Evolutionary conservation across 257 asterid species (phyloP).

Genomic region (Oldenlandia corymbosa): DNA sequence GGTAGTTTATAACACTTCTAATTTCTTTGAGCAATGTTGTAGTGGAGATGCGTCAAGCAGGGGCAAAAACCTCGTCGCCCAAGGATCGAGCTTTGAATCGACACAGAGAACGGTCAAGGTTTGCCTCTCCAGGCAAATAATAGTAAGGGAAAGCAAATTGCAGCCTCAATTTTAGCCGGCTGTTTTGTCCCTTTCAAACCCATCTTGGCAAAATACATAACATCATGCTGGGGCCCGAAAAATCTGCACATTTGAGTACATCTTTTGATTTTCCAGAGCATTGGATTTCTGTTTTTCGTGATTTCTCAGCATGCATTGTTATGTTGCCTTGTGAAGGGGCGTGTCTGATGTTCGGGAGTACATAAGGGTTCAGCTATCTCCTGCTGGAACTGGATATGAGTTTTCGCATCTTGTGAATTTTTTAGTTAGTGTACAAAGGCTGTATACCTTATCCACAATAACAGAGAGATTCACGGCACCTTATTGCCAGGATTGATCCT

Average conservation of each 20-base stretch:
- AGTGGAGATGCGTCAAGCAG: constrained; percentile 41
- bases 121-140: constrained; percentile 42
- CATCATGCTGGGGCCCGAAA: constrained; percentile 5
- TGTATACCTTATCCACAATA: constrained; percentile 18
- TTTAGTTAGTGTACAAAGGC: constrained; percentile 18
- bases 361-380: constrained; percentile 6
- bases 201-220: constrained; percentile 8
- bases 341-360: not conserved
- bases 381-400: not conserved
- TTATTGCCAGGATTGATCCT: constrained; percentile 15
- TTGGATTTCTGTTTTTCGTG: not conserved
- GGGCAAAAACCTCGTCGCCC: constrained; percentile 40
- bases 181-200: constrained; percentile 4
- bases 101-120: constrained; percentile 33
- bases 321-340: constrained; percentile 3
- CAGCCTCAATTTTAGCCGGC: constrained; percentile 18
- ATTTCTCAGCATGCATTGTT: not conserved
- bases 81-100: constrained; percentile 35
- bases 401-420: constrained; percentile 10
- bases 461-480: constrained; percentile 20
- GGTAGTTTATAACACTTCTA: not conserved
- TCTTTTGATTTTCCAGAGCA: not conserved
- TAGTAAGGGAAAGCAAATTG: constrained; percentile 4
- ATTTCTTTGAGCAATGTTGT: constrained; percentile 10
- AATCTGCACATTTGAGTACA: not conserved